Base-by-base conservation (phyloP, 2,329 filamentous ascomycete genomes). In the Teratosphaeriaceae sp. region DNA sequence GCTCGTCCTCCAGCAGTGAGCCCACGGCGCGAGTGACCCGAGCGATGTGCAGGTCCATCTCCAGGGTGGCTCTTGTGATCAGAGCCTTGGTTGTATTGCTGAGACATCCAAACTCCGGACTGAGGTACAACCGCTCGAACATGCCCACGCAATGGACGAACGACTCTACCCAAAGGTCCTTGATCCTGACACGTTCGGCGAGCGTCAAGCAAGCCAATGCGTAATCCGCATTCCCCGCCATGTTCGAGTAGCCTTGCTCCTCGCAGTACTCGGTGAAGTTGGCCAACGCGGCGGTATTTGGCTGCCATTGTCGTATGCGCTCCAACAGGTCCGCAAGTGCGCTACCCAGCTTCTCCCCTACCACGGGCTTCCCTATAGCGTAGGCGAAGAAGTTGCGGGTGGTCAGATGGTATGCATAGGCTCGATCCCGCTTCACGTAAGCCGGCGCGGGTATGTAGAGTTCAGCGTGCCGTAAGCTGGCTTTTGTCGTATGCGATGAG, bases 61-160 rank as follows among this genome's bases (percentile, higher is more conserved):
- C 82, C 3, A 76, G 58, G 36, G 74, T 75, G 2, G 79, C 75
- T 35, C 74, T 71, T 13, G 75, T 78, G 22, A 90, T 77, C 5
- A 86, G 70, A n/a, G 77, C 76, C 48, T 78, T 79, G 1, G 83
- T 81, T 1, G 71, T 42, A 5, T 47, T 20, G 20, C 40, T 40
- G 65, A 75, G 53, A 66, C 82, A 80, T 60, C 74, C 67, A 47
- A 80, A 85, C 48, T 85, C 84, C 1, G 72, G 60, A 50, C 74
- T 76, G 5, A 65, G 56, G 30, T 71, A 67, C 4, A 89, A 48
- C 20, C 69, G 68, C 16, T 84, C 77, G 46, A 75, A 76, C 85
- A 90, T 88, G 33, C 85, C 86, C 26, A 84, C 82, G 57, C 85
- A 88, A 56, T 92, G 86, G 12, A 77, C 74, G 62, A 89, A 88